Conservation (phyloP, 352 stramenopile genomes). For the Blastocystis sp. region DNA sequence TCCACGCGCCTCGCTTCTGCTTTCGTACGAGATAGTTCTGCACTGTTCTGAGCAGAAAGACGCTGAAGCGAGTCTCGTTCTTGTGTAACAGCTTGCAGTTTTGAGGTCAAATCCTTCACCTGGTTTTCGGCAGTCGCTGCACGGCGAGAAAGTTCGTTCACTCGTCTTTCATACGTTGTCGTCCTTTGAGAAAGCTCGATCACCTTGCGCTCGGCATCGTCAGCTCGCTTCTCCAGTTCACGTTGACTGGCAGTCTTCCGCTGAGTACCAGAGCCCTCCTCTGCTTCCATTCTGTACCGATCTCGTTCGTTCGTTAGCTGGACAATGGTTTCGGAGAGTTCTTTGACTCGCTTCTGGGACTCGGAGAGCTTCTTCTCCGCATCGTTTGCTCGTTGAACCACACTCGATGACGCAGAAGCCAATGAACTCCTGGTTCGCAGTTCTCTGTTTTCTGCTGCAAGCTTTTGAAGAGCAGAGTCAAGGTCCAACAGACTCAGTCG, state of each 20-base stretch:
- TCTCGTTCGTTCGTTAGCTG: not conserved
- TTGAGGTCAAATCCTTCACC: not conserved
- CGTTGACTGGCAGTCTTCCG: not conserved
- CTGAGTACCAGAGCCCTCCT: not conserved
- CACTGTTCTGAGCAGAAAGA: not conserved
- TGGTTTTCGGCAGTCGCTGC: not conserved
- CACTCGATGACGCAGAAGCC: not conserved
- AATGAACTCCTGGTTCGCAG: not conserved
- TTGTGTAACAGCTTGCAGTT: not conserved
- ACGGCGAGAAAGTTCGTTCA: not conserved
- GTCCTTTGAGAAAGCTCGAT: not conserved
- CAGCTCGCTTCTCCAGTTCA: not conserved
- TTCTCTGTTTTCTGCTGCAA: not conserved
- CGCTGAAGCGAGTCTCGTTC: not conserved
- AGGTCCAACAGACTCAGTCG: not conserved
- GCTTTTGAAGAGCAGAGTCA: not conserved
- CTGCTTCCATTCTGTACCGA: not conserved
- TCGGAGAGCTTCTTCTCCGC: not conserved
- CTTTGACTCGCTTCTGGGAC: not conserved
- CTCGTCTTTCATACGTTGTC: not conserved
- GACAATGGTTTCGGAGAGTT: not conserved
- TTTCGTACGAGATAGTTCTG: not conserved
- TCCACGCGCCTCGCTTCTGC: not conserved
- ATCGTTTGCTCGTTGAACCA: not conserved
- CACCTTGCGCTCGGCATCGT: not conserved